Evolutionary conservation across 208 protist genomes (phyloP).

Genomic region (Endotrypanum monterogeii): DNA sequence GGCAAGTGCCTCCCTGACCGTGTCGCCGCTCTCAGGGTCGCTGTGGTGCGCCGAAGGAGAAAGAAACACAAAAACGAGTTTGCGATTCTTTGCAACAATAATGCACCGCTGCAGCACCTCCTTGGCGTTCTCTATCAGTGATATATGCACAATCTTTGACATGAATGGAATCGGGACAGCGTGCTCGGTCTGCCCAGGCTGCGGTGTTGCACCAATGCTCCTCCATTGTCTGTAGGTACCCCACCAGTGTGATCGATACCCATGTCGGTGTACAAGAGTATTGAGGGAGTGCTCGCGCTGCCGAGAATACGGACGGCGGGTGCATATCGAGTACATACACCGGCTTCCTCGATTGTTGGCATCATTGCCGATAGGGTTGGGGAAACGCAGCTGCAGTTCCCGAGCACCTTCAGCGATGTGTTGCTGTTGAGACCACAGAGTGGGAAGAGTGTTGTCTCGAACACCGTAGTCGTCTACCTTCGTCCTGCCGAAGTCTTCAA

Average conservation of each 20-base stretch:
- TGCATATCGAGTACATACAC: conserved; percentile 24
- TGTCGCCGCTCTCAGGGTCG: background rate
- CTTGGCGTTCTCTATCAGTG: conserved; percentile 51
- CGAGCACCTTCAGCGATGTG: background rate
- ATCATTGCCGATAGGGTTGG: background rate
- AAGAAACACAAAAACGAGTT: background rate
- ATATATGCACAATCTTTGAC: conserved; percentile 72
- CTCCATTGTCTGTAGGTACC: conserved; percentile 50
- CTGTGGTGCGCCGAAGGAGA: too few species aligned
- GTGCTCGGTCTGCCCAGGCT: conserved; percentile 20
- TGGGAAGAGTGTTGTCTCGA: background rate
- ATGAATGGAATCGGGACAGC: conserved; percentile 11
- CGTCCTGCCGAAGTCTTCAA: background rate
- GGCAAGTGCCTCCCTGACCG: background rate
- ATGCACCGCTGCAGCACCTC: conserved; percentile 40
- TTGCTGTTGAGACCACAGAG: background rate
- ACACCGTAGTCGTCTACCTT: background rate
- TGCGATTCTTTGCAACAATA: conserved; percentile 45
- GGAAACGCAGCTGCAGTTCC: conserved; percentile 8
- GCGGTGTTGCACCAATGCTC: conserved; percentile 18
- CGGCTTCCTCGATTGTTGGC: background rate
- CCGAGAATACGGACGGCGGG: conserved; percentile 20
- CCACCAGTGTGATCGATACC: conserved; percentile 72
- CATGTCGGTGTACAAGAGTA: conserved; percentile 6
- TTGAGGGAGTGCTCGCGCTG: conserved; percentile 25